Percentiles rank a stretch among this genome's conserved stretches.
These are phyloP conservation scores for Pouteria campechiana DNA, from an alignment of 179 eudicot species.

Conservation along the genomic window DNA sequence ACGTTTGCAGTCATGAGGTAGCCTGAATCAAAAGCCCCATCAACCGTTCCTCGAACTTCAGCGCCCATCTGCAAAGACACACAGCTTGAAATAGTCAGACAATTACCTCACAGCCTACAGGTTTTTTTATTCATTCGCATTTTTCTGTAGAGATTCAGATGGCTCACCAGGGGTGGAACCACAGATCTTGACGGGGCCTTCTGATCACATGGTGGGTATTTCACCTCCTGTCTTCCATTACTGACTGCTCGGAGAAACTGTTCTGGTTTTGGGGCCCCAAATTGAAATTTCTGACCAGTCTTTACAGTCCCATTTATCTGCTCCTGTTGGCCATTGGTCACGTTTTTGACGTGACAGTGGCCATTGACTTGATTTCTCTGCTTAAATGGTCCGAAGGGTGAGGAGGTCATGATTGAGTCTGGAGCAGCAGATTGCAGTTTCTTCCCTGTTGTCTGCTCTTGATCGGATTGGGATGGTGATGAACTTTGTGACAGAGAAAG, in stretches of 20 bases:
- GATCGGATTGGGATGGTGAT: slow-evolving; percentile 86
- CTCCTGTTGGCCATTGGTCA: slow-evolving; percentile 7
- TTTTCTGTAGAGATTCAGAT: background rate
- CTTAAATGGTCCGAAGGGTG: slow-evolving; percentile 25
- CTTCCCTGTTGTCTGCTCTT: slow-evolving; percentile 40
- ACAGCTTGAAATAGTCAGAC: background rate
- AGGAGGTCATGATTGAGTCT: slow-evolving; percentile 9
- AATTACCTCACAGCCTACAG: too few species aligned
- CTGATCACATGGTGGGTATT: slow-evolving; percentile 12
- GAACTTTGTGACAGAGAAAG: slow-evolving; percentile 66
- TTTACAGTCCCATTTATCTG: slow-evolving; percentile 7
- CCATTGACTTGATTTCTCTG: slow-evolving; percentile 19
- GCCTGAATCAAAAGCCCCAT: slow-evolving; percentile 90
- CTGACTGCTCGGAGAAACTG: slow-evolving; percentile 11
- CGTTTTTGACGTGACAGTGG: slow-evolving; percentile 8
- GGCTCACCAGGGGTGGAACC: slow-evolving; percentile 40
- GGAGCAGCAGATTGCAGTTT: too few species aligned
- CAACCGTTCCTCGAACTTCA: slow-evolving; percentile 75
- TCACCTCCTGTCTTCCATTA: slow-evolving; percentile 9
- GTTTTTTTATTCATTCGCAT: too few species aligned
- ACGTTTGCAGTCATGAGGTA: slow-evolving; percentile 84
- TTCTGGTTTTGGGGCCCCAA: slow-evolving; percentile 14
- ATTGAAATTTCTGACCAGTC: slow-evolving; percentile 18
- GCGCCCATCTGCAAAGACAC: slow-evolving; percentile 58
- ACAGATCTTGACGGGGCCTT: slow-evolving; percentile 14